A percentile compares a stretch with the other conserved stretches of the same genome.
phyloP scores from a whole-genome alignment of 495 filamentous ascomycete genomes.

The Penicillium daleae region DNA sequence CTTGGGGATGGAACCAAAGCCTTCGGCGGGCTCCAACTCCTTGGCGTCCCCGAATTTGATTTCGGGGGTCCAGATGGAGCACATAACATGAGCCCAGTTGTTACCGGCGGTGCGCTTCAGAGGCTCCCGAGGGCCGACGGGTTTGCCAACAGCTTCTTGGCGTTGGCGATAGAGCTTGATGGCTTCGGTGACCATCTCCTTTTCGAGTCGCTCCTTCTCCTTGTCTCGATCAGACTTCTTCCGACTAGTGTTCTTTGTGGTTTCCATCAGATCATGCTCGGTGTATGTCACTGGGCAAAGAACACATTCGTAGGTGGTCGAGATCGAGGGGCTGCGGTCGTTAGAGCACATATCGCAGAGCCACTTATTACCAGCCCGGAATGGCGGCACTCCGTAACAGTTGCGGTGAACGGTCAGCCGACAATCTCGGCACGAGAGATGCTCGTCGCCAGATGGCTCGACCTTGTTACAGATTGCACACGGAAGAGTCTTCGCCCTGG shows the following conservation, averaged over 20 bases:
- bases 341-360: slow-evolving; percentile 94
- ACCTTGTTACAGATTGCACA: slow-evolving; percentile 83
- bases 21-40: slow-evolving; percentile 81
- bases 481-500: slow-evolving; percentile 74
- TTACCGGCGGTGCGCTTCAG: slow-evolving; percentile 91
- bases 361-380: slow-evolving; percentile 79
- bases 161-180: slow-evolving; percentile 78
- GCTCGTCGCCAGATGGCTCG: slow-evolving; percentile 71
- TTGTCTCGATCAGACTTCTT: slow-evolving; percentile 94
- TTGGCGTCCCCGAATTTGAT: slow-evolving; percentile 86
- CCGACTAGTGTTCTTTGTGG: slow-evolving; percentile 79
- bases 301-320: slow-evolving; percentile 89
- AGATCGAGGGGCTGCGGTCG: slow-evolving; percentile 83
- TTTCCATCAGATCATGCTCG: slow-evolving; percentile 81
- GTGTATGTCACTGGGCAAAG: slow-evolving; percentile 78
- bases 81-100: slow-evolving; percentile 98
- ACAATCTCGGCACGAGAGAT: slow-evolving; percentile 80
- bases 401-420: slow-evolving; percentile 89
- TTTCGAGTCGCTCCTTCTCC: slow-evolving; percentile 83
- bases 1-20: slow-evolving; percentile 75
- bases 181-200: slow-evolving; percentile 73
- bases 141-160: slow-evolving; percentile 80
- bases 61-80: slow-evolving; percentile 88
- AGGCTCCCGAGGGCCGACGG: slow-evolving; percentile 83
- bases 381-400: slow-evolving; percentile 83